Evolutionary conservation across 75 land plant genomes (phyloP).

Genomic region (Picea glauca): DNA sequence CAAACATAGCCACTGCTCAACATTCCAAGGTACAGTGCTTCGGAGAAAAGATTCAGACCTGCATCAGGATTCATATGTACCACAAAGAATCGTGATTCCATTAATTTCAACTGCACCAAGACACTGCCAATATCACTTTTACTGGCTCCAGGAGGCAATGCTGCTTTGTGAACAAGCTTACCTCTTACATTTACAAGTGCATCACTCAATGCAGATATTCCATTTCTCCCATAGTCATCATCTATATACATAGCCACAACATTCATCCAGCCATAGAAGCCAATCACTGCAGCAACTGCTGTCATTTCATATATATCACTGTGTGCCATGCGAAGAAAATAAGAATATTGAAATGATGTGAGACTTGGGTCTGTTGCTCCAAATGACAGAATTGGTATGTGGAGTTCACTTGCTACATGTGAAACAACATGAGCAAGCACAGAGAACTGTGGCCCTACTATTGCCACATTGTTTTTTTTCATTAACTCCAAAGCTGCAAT

Average conservation of each 20-base stretch:
- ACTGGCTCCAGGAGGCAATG: constrained; percentile 18
- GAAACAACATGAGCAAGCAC: constrained; percentile 33
- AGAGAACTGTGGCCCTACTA: constrained; percentile 42
- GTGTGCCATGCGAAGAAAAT: constrained; percentile 28
- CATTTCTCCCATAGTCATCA: constrained; percentile 47
- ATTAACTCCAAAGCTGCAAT: constrained; percentile 40
- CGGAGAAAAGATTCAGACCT: constrained; percentile 40
- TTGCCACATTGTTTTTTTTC: constrained; percentile 32
- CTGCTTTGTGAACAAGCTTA: constrained; percentile 12
- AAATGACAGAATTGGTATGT: constrained; percentile 38
- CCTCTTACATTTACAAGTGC: constrained; percentile 17
- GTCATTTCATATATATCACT: constrained; percentile 37
- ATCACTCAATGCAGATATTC: constrained; percentile 28
- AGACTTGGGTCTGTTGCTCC: constrained; percentile 42
- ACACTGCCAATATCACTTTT: constrained; percentile 17
- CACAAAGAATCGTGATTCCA: constrained; percentile 61
- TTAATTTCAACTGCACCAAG: constrained; percentile 28
- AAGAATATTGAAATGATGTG: constrained; percentile 34
- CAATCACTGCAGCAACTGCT: constrained; percentile 32
- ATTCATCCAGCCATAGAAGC: constrained; percentile 27
- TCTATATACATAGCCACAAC: constrained; percentile 30
- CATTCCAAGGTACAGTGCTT: constrained; percentile 55
- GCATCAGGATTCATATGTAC: constrained; percentile 33
- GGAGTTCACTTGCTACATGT: constrained; percentile 30
- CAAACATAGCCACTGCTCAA: constrained; percentile 58